Base-by-base conservation (phyloP, 371 early-diverging fungal species). In the Chytridium lagenaria region DNA sequence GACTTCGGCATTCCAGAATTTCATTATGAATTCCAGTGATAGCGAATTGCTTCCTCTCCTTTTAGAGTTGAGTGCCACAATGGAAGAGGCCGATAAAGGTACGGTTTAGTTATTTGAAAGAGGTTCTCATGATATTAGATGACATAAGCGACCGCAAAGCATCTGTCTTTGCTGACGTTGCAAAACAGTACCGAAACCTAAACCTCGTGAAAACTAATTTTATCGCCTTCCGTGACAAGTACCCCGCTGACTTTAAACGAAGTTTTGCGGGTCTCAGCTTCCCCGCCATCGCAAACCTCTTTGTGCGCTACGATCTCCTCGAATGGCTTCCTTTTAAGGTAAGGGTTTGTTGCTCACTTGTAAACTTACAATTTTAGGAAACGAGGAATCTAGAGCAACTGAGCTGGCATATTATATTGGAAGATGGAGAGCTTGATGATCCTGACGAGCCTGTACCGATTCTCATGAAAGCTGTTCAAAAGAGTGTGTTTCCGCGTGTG, bases 101-200 rank as follows among this genome's bases (percentile, higher is more conserved):
- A 12, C 44, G 7, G 44, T 7, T 44, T 12, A 44, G 44, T 44
- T 44, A 44, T n/a, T n/a, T n/a, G n/a, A n/a, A 44, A 12, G 44
- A 44, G 7, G 7, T 44, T 44, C 44, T 44, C 44, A 44, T 44
- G 44, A 44, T 12, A 12, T 12, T 12, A 44, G 44, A 44, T 7
- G 44, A 19, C 19, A 44, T 44, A 44, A 7, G 19, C 7, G 66
- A 66, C 19, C 10, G 49, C 15, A 66, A 44, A 30, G 28, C 5
- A 16, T 12, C n/a, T n/a, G 26, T 66, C 28, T 66, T 66, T 15
- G 22, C 26, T 16, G 66, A 66, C 28, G 66, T 66, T 26, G 5
- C 49, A n/a, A 66, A 66, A 26, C 66, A 66, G 28, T 66, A 40
- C 40, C 66, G 66, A 19, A 30, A 66, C 37, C 38, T 66, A 5